phyloP scores from a whole-genome alignment of 2,329 filamentous ascomycete genomes.

The Claviceps africana region DNA sequence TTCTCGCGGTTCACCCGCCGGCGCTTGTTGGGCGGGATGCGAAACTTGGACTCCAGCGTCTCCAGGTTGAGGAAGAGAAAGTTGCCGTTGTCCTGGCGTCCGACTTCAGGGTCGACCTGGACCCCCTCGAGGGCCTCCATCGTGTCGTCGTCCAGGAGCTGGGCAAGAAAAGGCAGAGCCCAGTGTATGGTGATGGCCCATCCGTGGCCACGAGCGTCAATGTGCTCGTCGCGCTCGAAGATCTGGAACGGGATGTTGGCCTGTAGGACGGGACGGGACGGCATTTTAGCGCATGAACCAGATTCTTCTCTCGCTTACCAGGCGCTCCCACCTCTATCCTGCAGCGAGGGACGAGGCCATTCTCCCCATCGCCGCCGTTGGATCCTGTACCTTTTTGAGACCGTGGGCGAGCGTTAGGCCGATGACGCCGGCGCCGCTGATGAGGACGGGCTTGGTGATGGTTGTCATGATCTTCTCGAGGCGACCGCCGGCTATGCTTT shows the following conservation, averaged over 20 bases:
- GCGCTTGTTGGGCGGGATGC: constrained; percentile 23
- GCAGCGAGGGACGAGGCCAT: too few species aligned
- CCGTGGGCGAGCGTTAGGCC: constrained; percentile 24
- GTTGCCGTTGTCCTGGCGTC: constrained; percentile 23
- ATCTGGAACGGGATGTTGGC: constrained; percentile 18
- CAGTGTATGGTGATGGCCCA: constrained; percentile 50
- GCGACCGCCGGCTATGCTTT: too few species aligned
- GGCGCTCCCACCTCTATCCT: too few species aligned
- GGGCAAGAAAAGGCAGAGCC: constrained; percentile 25
- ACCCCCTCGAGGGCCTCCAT: constrained; percentile 12
- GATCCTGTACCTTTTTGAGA: constrained; percentile 20
- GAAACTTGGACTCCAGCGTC: constrained; percentile 23
- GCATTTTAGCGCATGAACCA: background rate
- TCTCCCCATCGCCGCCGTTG: too few species aligned
- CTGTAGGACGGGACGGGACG: constrained; percentile 6
- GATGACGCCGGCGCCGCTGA: constrained; percentile 24
- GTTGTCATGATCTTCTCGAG: constrained; percentile 6
- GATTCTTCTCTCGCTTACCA: too few species aligned
- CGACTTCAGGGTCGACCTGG: constrained; percentile 23
- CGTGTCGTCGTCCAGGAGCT: constrained; percentile 13
- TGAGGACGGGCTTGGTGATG: constrained; percentile 17
- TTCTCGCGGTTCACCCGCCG: constrained; percentile 23
- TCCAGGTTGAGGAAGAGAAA: constrained; percentile 27
- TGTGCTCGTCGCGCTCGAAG: constrained; percentile 17
- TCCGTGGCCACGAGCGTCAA: constrained; percentile 25